Evolutionary conservation across 345 rosid genomes (phyloP).

Genomic region (Ceriops decandra): DNA sequence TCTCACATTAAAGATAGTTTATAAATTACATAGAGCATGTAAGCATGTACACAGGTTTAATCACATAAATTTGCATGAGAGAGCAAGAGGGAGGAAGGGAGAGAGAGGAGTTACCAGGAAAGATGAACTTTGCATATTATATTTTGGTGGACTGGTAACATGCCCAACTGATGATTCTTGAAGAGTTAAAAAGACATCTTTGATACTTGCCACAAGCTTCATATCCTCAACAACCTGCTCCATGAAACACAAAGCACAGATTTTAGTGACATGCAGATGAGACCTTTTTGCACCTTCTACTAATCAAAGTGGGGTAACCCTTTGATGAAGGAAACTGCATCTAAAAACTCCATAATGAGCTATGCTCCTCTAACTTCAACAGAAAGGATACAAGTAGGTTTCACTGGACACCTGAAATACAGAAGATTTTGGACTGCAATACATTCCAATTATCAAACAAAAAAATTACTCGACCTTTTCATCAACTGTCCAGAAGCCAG

Average conservation of each 20-base stretch:
- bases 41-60: too few relatives aligned
- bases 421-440: neutral
- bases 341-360: neutral
- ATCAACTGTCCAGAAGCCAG: neutral
- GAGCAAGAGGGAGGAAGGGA: conserved; percentile 5
- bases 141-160: conserved; percentile 35
- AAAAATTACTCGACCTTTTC: neutral
- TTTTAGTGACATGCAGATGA: conserved; percentile 3
- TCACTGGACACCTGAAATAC: neutral
- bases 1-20: neutral
- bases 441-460: neutral
- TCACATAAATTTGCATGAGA: conserved; percentile 6
- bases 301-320: neutral
- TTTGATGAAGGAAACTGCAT: neutral
- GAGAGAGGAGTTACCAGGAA: conserved; percentile 43
- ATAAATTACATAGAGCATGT: too few relatives aligned
- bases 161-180: conserved; percentile 51
- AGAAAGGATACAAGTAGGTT: neutral
- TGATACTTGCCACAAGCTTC: conserved; percentile 58
- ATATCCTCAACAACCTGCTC: conserved; percentile 68
- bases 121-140: conserved; percentile 39
- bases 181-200: conserved; percentile 52
- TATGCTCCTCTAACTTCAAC: neutral
- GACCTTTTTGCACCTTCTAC: neutral
- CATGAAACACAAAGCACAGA: conserved; percentile 10